These are phyloP conservation scores for Amanita jacksonii DNA, from an alignment of 768 basidiomycete species.

Conservation along the genomic window DNA sequence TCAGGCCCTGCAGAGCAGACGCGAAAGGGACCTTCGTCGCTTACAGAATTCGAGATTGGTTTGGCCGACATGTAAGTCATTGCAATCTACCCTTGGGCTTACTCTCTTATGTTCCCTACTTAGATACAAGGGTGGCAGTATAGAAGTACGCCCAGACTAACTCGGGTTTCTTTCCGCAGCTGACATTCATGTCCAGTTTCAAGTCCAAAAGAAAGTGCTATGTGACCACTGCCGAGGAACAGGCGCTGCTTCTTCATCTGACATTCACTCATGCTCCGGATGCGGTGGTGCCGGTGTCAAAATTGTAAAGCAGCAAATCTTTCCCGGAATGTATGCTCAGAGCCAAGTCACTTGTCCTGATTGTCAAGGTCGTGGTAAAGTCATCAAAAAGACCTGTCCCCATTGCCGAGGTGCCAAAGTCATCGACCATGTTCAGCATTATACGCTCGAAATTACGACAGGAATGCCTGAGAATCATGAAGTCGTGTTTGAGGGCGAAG, in stretches of 20 bases:
- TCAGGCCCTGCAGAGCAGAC: slow-evolving; percentile 50
- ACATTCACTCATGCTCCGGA: slow-evolving; percentile 78
- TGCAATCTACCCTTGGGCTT: neutral
- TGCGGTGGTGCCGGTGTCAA: slow-evolving; percentile 85
- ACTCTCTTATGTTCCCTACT: slow-evolving; percentile 7
- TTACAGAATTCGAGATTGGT: slow-evolving; percentile 79
- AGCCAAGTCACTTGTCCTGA: slow-evolving; percentile 75
- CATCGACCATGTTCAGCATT: slow-evolving; percentile 67
- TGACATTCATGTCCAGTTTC: slow-evolving; percentile 50
- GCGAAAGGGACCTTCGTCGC: slow-evolving; percentile 64
- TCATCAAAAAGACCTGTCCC: slow-evolving; percentile 70
- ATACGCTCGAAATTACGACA: slow-evolving; percentile 76
- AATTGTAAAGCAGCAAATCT: slow-evolving; percentile 85
- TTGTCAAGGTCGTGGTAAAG: slow-evolving; percentile 76
- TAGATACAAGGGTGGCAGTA: slow-evolving; percentile 77
- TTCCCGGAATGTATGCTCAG: slow-evolving; percentile 95
- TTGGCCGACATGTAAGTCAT: slow-evolving; percentile 69
- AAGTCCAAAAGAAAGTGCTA: slow-evolving; percentile 83
- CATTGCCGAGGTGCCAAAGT: slow-evolving; percentile 80
- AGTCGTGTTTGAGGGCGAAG: slow-evolving; percentile 91
- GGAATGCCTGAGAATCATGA: slow-evolving; percentile 94
- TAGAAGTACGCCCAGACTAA: slow-evolving; percentile 52
- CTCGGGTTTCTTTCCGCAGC: neutral
- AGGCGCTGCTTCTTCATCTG: slow-evolving; percentile 82
- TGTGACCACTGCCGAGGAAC: slow-evolving; percentile 97